Evolutionary conservation across 768 basidiomycete genomes (phyloP), one percentile per base, ranked within the genome.

Genomic region (Russula virescens): DNA sequence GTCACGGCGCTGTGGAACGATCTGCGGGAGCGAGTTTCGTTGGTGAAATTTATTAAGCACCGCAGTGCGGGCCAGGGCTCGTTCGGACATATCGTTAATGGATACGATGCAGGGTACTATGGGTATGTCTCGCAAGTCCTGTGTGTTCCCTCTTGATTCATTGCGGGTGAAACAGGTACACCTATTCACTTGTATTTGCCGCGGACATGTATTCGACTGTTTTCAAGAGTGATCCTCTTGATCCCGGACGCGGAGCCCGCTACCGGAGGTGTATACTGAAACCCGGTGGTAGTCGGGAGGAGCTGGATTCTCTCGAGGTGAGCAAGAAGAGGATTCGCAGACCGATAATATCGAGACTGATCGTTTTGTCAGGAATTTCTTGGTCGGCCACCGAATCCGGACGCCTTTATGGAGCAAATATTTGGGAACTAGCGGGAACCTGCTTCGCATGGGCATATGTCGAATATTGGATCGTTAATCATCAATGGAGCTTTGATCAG

Each of bases 1-100:
- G 88, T 87, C 71, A 92, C 89, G n/a, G 73, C 77, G 57, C 76
- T 94, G 16, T 95, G 91, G 91, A 89, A 86, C 68, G 77, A 79
- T 14, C 74, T 94, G 55, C 79, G 90, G 21, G 82, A 91, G 70
- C 71, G 78, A 57, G 80, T 91, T 43, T 88, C 88, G 0, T 77
- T 90, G 14, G 85, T 92, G 6, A 85, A 87, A 69, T 80, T 80
- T 19, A 80, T 74, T 19, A 81, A 81, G 65, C 76, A n/a, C n/a
- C n/a, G 77, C 19, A 78, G 77, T 43, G 85, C 88, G 31, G 92
- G 90, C 1, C 91, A 93, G 71, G 83, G 80, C 48, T 74, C 83
- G 1, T 93, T 94, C 68, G 86, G 81, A 0, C 91, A 94, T 71
- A 85, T 94, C 48, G 83, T 82, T 5, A 84, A 88, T 18, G 89